Conservation (phyloP, 164 flowering plant genomes). For the Macadamia integrifolia region DNA sequence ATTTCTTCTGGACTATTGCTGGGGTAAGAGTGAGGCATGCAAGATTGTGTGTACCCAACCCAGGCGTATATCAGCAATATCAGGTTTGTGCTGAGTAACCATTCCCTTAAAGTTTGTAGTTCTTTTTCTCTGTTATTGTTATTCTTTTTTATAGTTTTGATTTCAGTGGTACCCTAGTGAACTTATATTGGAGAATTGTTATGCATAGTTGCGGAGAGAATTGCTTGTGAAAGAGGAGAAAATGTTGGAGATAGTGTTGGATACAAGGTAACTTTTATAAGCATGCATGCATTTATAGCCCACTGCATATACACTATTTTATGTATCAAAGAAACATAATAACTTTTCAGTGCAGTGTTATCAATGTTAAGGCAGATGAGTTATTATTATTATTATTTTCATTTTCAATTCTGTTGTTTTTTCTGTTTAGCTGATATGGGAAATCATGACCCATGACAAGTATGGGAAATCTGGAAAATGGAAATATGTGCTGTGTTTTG, state of each 20-base stretch:
- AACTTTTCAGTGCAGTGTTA: too few species aligned
- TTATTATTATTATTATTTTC: not conserved
- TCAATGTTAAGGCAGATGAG: too few species aligned
- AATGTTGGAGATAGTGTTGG: slow-evolving; percentile 75
- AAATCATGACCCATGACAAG: not conserved
- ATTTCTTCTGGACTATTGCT: slow-evolving; percentile 72
- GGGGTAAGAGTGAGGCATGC: slow-evolving; percentile 76
- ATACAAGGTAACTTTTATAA: slow-evolving; percentile 62
- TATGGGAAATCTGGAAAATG: not conserved
- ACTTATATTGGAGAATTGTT: slow-evolving; percentile 8
- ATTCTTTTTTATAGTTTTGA: not conserved
- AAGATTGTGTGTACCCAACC: slow-evolving; percentile 95
- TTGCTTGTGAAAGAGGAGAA: slow-evolving; percentile 87
- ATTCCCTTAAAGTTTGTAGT: not conserved
- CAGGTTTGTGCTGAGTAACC: slow-evolving; percentile 43
- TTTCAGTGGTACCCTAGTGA: not conserved
- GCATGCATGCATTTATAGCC: not conserved
- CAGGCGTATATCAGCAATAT: slow-evolving; percentile 86
- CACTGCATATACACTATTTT: not conserved
- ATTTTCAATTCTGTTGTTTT: not conserved
- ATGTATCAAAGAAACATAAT: not conserved
- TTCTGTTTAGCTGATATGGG: not conserved
- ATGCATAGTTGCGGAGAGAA: slow-evolving; percentile 83
- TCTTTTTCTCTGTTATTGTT: slow-evolving; percentile 1
- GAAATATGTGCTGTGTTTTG: not conserved